These are phyloP conservation scores for Citrus mangshanensis DNA, from an alignment of 345 rosid genomes.

Conservation along the genomic window DNA sequence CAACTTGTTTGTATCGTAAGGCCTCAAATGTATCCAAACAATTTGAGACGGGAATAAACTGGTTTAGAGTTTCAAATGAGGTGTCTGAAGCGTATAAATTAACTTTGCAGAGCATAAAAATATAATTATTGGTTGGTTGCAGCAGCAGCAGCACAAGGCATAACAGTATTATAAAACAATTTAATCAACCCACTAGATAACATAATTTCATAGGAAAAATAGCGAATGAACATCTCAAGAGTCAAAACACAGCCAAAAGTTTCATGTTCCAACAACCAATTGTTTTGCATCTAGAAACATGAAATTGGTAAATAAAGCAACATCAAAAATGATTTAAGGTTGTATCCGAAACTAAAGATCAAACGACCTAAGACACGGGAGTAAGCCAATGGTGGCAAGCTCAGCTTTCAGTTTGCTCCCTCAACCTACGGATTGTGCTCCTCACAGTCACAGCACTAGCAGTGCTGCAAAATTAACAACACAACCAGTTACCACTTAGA, in stretches of 20 bases:
- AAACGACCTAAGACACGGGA: background rate
- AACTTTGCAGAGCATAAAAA: no score
- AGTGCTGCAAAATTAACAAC: slow-evolving; percentile 44
- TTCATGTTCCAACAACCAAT: background rate
- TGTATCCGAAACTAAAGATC: background rate
- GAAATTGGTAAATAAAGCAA: background rate
- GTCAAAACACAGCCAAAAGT: background rate
- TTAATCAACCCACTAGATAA: background rate
- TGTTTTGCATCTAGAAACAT: background rate
- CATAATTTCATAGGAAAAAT: background rate
- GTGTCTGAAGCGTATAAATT: no score
- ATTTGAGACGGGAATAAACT: no score
- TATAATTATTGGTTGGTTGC: no score
- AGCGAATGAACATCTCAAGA: background rate
- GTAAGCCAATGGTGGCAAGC: background rate
- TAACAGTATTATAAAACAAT: background rate
- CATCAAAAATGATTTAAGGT: slow-evolving; percentile 8
- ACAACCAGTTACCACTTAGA: background rate
- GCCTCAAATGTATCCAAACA: no score
- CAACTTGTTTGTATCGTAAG: no score
- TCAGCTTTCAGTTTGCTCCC: slow-evolving; percentile 91
- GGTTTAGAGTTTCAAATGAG: no score
- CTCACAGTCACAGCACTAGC: slow-evolving; percentile 88
- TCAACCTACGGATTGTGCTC: slow-evolving; percentile 89
- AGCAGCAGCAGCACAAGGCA: no score